Conservation (phyloP, 495 filamentous ascomycete genomes). For the Aspergillus sparsus region DNA sequence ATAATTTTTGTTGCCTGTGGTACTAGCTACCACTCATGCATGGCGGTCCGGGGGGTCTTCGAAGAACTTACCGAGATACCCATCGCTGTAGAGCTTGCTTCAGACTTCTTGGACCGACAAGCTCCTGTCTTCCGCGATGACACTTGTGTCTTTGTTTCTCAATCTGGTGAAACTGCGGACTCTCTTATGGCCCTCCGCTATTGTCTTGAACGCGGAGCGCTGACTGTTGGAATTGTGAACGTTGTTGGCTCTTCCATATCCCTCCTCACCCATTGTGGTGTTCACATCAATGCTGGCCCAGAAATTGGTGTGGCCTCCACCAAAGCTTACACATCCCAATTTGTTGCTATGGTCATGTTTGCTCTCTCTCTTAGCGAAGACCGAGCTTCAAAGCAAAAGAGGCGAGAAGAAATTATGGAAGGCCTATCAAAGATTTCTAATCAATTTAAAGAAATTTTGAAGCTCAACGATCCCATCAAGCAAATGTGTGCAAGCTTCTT, state of each 20-base stretch:
- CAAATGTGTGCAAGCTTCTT: constrained; percentile 83
- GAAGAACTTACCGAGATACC: constrained; percentile 98
- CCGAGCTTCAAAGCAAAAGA: constrained; percentile 88
- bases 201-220: constrained; percentile 92
- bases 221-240: constrained; percentile 98
- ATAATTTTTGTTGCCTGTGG: constrained; percentile 99
- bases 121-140: constrained; percentile 99
- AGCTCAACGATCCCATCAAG: constrained; percentile 92
- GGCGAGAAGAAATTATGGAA: constrained; percentile 96
- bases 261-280: constrained; percentile 97
- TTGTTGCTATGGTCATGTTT: constrained; percentile 99
- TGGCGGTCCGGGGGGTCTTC: constrained; percentile 96
- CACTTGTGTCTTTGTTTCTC: constrained; percentile 97
- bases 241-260: constrained; percentile 98
- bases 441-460: constrained; percentile 88
- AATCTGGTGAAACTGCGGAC: constrained; percentile 98
- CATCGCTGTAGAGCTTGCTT: constrained; percentile 94
- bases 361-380: constrained; percentile 94
- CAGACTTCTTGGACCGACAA: constrained; percentile 95
- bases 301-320: constrained; percentile 99
- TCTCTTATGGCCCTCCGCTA: constrained; percentile 95
- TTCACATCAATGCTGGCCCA: constrained; percentile 97
- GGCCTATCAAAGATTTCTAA: constrained; percentile 81
- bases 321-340: constrained; percentile 98
- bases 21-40: constrained; percentile 97